phyloP scores from a whole-genome alignment of 805 yeast genomes.

The Torulaspora quercuum region DNA sequence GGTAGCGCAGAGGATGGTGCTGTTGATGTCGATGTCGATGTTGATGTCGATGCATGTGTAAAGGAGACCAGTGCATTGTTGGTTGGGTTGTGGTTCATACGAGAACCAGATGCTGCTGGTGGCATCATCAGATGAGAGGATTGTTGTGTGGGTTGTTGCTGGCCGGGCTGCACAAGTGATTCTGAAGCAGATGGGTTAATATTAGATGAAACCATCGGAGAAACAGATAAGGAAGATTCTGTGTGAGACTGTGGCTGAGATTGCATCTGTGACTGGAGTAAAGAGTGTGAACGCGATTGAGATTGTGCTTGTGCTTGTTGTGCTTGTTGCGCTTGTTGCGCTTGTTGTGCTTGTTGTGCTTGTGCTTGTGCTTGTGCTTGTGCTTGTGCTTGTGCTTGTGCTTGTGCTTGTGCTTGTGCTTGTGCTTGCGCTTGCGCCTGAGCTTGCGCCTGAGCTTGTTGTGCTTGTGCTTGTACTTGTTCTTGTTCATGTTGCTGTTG shows the following conservation, averaged over 20 bases:
- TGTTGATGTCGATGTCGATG: slow-evolving; percentile 16
- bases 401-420: no score
- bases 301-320: slow-evolving; percentile 15
- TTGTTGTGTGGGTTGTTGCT: slow-evolving; percentile 12
- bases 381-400: no score
- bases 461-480: no score
- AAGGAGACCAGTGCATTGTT: slow-evolving; percentile 22
- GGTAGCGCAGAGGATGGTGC: slow-evolving; percentile 7
- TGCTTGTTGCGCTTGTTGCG: slow-evolving; percentile 7
- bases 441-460: no score
- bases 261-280: slow-evolving; percentile 12
- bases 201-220: slow-evolving; percentile 5
- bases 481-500: slow-evolving; percentile 11
- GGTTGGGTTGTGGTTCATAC: slow-evolving; percentile 12
- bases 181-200: slow-evolving; percentile 3
- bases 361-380: slow-evolving; percentile 14
- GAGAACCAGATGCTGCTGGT: slow-evolving; percentile 15
- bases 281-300: slow-evolving; percentile 6
- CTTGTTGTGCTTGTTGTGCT: slow-evolving; percentile 9
- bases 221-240: slow-evolving; percentile 5
- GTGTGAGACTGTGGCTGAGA: slow-evolving; percentile 6
- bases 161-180: slow-evolving; percentile 2
- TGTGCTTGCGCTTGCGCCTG: no score
- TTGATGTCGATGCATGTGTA: slow-evolving; percentile 13
- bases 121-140: slow-evolving; percentile 17